Base-by-base conservation (phyloP, 805 yeast species). In the Barnettozyma sucrosica region DNA sequence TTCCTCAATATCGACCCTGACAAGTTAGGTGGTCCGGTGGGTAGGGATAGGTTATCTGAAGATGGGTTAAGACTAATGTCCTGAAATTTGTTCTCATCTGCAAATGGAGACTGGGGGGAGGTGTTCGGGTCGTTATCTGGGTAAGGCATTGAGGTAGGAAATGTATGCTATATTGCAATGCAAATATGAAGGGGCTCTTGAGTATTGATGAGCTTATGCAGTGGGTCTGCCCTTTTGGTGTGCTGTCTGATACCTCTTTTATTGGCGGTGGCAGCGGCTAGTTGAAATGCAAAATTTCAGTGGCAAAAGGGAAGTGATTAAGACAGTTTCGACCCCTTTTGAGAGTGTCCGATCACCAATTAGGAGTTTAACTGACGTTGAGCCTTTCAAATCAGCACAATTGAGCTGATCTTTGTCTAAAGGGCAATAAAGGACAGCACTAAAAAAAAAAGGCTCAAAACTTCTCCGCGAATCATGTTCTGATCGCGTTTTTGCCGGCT, bases 101-200 rank as follows among this genome's bases (percentile, higher is more conserved):
- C 54, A 48, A 61, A 61, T 33, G 65, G 65, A 20, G 62, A 57
- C 24, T 36, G 42, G 5, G 63, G 62, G 6, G 58, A 47, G 6
- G 41, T 52, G 41, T 55, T 46, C 2, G 58, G 41, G 16, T 58
- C 58, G 37, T 20, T 34, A 20, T 34, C 37, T 34, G 21, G 7
- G 14, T 18, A 18, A 4, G 37, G 14, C 37, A 34, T 34, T 5
- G 16, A 5, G 32, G 13, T 28, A 28, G 32, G 16, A 14, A 28
- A 28, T 28, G 2, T 16, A 28, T 7, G n/a, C 5, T 14, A 14
- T 28, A 16, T 25, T 7, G 11, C 10, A 3, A 25, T 25, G 28
- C 11, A 25, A 25, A 25, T 3, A 25, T 7, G 28, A 25, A 9
- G 11, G 4, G 3, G 28, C 28, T 25, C 28, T 25, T 25, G 28